Percentiles rank a stretch among this genome's conserved stretches.
Conservation (phyloP, 2,329 filamentous ascomycete species). For the Alternaria triticimaculans region DNA sequence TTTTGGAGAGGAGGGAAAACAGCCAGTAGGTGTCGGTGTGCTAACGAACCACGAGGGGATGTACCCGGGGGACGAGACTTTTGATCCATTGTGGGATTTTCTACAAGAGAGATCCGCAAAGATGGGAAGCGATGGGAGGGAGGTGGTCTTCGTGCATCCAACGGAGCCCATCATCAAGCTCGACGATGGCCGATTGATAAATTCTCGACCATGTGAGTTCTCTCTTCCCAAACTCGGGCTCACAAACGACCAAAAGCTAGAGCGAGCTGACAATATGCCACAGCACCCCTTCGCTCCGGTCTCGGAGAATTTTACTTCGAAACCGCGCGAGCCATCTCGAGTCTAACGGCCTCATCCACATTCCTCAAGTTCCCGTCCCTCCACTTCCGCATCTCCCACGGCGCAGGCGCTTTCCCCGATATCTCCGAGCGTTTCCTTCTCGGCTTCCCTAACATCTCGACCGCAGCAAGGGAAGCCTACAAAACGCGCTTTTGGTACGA, state of each 20-base stretch:
- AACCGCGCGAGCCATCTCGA: constrained; percentile 45
- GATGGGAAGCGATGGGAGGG: constrained; percentile 17
- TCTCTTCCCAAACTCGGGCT: background rate
- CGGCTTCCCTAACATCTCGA: constrained; percentile 34
- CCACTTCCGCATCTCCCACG: constrained; percentile 46
- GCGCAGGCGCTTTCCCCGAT: constrained; percentile 46
- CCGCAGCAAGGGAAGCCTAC: constrained; percentile 36
- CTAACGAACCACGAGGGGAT: constrained; percentile 45
- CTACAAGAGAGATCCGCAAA: constrained; percentile 26
- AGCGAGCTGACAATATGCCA: background rate
- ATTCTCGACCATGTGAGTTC: constrained; percentile 42
- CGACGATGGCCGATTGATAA: constrained; percentile 33
- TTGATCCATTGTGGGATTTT: constrained; percentile 37
- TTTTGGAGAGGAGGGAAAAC: constrained; percentile 40
- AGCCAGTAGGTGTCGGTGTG: constrained; percentile 40
- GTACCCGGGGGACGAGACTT: constrained; percentile 39
- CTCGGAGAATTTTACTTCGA: constrained; percentile 49
- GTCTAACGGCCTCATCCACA: constrained; percentile 38
- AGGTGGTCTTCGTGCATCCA: constrained; percentile 46
- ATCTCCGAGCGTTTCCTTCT: constrained; percentile 46
- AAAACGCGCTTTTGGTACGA: constrained; percentile 47
- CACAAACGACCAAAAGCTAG: background rate
- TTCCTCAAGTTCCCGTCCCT: constrained; percentile 39
- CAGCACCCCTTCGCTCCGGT: constrained; percentile 44
- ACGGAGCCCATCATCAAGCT: constrained; percentile 43